Percentiles rank a stretch among this genome's conserved stretches.
Evolutionary conservation across 805 yeast species (phyloP).

Genomic region (Priceomyces haplophilus): DNA sequence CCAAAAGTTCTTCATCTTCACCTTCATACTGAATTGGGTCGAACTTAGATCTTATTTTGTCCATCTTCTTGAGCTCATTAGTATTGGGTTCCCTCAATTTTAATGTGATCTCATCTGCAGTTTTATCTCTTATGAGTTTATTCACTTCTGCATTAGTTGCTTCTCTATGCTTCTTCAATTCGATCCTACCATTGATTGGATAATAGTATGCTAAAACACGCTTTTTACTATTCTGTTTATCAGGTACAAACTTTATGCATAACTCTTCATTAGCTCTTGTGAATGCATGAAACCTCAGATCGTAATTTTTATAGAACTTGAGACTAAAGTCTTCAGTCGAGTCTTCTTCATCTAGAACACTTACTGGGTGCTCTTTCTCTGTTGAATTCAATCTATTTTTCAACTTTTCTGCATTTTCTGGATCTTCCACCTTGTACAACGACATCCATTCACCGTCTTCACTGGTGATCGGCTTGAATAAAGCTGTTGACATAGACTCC

Average conservation of each 20-base stretch:
- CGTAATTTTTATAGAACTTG: conserved; percentile 74
- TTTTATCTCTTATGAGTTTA: conserved; percentile 52
- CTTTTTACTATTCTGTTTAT: conserved; percentile 32
- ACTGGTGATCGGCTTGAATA: conserved; percentile 71
- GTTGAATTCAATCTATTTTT: conserved; percentile 33
- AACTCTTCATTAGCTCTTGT: conserved; percentile 58
- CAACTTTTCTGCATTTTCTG: conserved; percentile 22
- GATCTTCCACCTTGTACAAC: conserved; percentile 26
- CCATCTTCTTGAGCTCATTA: conserved; percentile 64
- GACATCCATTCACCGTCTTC: conserved; percentile 80
- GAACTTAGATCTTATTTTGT: conserved; percentile 60
- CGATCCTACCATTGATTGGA: conserved; percentile 74
- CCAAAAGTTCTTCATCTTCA: conserved; percentile 52
- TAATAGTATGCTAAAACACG: conserved; percentile 64
- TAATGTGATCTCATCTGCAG: conserved; percentile 60
- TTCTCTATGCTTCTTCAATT: conserved; percentile 81
- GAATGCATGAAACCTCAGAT: conserved; percentile 55
- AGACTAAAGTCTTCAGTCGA: conserved; percentile 47
- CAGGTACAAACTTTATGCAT: conserved; percentile 55
- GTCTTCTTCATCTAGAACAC: conserved; percentile 44
- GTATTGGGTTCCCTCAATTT: conserved; percentile 71
- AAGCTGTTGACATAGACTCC: conserved; percentile 49
- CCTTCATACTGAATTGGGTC: conserved; percentile 79
- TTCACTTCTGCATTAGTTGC: conserved; percentile 53
- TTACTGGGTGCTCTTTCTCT: conserved; percentile 41